Conservation (phyloP, 2,329 filamentous ascomycete species). For the Colletotrichum cereale region DNA sequence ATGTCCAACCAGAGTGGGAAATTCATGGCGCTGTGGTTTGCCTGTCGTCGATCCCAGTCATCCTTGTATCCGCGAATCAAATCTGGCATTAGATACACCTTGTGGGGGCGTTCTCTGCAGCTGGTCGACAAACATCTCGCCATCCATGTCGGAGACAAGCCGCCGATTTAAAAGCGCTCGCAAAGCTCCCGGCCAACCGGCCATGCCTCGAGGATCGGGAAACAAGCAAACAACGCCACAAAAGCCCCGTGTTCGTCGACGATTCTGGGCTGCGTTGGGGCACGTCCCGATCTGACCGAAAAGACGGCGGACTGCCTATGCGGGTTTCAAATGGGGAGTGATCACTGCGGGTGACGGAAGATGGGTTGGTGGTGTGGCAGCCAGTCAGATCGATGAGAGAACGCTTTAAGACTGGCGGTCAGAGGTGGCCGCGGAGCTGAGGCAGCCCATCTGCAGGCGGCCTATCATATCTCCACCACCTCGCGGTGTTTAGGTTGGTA, state of each 20-base stretch:
- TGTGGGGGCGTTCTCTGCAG: neutral
- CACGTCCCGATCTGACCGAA: neutral
- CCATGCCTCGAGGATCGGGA: neutral
- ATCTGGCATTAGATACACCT: neutral
- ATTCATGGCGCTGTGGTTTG: neutral
- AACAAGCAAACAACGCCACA: neutral
- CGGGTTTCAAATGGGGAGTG: neutral
- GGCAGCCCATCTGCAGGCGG: neutral
- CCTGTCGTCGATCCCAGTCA: neutral
- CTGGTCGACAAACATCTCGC: neutral
- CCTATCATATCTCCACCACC: neutral
- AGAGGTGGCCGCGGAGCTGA: neutral
- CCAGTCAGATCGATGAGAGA: neutral
- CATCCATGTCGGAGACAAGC: neutral
- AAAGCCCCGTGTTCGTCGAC: neutral
- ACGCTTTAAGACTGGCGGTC: neutral
- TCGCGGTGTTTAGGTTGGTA: neutral
- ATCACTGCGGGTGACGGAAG: neutral
- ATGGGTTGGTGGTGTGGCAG: neutral
- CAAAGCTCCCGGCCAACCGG: neutral
- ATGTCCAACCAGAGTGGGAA: neutral
- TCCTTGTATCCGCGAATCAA: neutral
- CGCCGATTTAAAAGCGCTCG: neutral
- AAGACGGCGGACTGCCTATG: conserved; percentile 2
- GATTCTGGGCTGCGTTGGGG: neutral